Conservation (phyloP, 108 stramenopile genomes). For the Cylindrotheca closterium region DNA sequence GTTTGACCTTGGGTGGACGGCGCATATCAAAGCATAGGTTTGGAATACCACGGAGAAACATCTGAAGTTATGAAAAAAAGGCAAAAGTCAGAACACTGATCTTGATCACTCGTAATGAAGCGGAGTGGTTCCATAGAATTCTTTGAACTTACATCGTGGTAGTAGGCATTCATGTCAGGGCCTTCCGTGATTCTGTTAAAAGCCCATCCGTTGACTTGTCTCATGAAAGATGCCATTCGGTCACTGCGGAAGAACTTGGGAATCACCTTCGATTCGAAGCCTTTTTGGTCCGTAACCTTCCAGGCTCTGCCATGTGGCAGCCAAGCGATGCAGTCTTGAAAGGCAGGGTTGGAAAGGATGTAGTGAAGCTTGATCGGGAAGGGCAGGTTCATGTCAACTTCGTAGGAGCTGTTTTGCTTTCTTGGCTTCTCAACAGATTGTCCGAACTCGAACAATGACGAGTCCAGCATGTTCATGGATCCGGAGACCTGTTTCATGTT, state of each 20-base stretch:
- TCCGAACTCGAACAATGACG: neutral
- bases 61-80: slow-evolving; percentile 14
- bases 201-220: slow-evolving; percentile 51
- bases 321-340: slow-evolving; percentile 39
- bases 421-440: neutral
- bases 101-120: neutral
- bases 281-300: slow-evolving; percentile 32
- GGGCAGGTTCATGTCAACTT: slow-evolving; percentile 28
- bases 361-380: slow-evolving; percentile 50
- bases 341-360: slow-evolving; percentile 39
- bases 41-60: slow-evolving; percentile 47
- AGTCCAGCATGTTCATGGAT: neutral
- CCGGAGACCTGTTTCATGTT: neutral
- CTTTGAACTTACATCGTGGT: slow-evolving; percentile 37
- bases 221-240: slow-evolving; percentile 45
- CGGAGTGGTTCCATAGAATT: too few relatives aligned
- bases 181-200: slow-evolving; percentile 36
- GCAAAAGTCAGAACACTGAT: neutral
- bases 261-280: slow-evolving; percentile 37
- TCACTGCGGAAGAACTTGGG: slow-evolving; percentile 39
- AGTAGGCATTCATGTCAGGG: slow-evolving; percentile 43
- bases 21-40: slow-evolving; percentile 28
- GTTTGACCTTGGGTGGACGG: slow-evolving; percentile 30
- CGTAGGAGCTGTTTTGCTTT: neutral
- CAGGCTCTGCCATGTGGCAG: slow-evolving; percentile 48